Base-by-base conservation (phyloP, 129 eudicot genomes). In the sunflower (Helianthus annuus) region DNA sequence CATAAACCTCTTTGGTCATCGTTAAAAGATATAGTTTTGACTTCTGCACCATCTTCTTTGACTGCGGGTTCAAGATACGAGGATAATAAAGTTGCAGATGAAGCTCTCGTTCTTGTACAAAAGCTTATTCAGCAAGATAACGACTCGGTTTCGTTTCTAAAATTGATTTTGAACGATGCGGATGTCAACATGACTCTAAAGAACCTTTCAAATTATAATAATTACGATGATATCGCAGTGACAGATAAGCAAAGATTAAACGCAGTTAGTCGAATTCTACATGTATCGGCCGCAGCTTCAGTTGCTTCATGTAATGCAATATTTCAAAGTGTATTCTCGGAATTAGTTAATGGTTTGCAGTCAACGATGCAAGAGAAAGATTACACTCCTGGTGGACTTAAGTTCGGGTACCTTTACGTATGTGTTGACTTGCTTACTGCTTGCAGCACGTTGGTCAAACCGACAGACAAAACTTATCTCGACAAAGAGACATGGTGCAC, bases 391-490 rank as follows among this genome's bases (percentile, higher is more conserved):
- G 81, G 57, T 64, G 74, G 44, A 70, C 74, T 71, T 44, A 84
- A 86, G 24, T 90, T 82, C 54, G 89, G 92, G 66, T 77, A 85
- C 73, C 71, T 86, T 24, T 88, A 84, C 76, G 80, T 88, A 45
- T 94, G 88, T 70, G 62, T 86, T 48, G 85, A 90, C 65, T 75
- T 94, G 78, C 91, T 94, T 65, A 75, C 85, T 73, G 97, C 96
- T 39, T 84, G 93, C 76, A 77, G 94, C 88, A 66, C 63, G 57
- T 75, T 94, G 87, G 83, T 81, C 67, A 76, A 52, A 57, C 60
- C 48, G 38, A 71, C 77, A 32, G 60, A 72, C 48, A 53, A 40
- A 27, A 63, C 36, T 46, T 76, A 75, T 36, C 57, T 66, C 48
- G 72, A 72, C 32, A 57, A 75, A 38, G 88, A 83, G 81, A 34